These are phyloP conservation scores for Glarea lozoyensis DNA, from an alignment of 495 filamentous ascomycete genomes.

Conservation along the genomic window DNA sequence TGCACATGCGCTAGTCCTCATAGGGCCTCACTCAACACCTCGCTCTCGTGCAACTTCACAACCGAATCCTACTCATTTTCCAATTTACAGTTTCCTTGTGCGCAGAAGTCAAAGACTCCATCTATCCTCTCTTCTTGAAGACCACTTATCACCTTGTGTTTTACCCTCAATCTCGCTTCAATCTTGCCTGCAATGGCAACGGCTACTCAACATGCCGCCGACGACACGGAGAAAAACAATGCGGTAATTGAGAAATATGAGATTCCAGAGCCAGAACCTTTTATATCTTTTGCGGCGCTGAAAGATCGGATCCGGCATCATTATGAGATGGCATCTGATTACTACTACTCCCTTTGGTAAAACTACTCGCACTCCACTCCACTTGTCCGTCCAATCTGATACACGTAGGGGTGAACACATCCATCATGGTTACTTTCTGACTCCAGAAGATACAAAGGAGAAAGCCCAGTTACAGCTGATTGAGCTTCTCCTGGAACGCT, in stretches of 20 bases:
- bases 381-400: neutral
- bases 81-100: too few species aligned
- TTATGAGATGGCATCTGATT: slow-evolving; percentile 49
- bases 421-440: slow-evolving; percentile 47
- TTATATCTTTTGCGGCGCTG: slow-evolving; percentile 41
- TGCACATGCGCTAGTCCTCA: too few species aligned
- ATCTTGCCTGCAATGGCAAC: neutral
- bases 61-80: too few species aligned
- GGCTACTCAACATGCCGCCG: neutral
- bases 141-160: too few species aligned
- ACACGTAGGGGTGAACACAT: slow-evolving; percentile 48
- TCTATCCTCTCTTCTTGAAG: too few species aligned
- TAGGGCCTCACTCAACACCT: too few species aligned
- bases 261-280: slow-evolving; percentile 38
- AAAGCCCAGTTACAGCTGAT: slow-evolving; percentile 41
- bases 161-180: too few species aligned
- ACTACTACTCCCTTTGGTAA: slow-evolving; percentile 43
- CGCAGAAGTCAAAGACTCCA: too few species aligned
- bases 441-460: slow-evolving; percentile 37
- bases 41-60: too few species aligned
- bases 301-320: slow-evolving; percentile 50
- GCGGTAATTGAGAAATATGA: slow-evolving; percentile 35
- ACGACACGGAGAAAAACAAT: slow-evolving; percentile 1
- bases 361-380: neutral
- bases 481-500: slow-evolving; percentile 38